Conservation (phyloP, 2,329 filamentous ascomycete species). For the Gyromitra esculenta region DNA sequence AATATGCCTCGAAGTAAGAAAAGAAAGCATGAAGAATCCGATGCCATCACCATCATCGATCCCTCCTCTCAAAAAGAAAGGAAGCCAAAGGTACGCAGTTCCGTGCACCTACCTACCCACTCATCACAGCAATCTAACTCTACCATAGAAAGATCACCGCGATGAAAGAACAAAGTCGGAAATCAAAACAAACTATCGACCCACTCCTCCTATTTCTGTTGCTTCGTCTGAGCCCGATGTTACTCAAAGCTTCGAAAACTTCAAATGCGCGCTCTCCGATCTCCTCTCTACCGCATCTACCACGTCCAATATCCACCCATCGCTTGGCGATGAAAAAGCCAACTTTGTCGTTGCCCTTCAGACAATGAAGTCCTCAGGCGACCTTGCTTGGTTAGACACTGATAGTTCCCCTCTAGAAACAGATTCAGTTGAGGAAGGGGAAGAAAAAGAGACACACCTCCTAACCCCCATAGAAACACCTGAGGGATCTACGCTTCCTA, state of each 20-base stretch:
- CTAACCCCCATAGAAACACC: conserved; percentile 8
- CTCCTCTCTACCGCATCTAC: conserved; percentile 48
- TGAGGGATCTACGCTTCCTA: conserved; percentile 13
- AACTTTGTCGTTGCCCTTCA: conserved; percentile 62
- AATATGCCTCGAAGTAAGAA: conserved; percentile 44
- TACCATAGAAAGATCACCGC: conserved; percentile 25
- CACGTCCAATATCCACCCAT: conserved; percentile 44
- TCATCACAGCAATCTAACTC: conserved; percentile 15
- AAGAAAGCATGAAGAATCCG: conserved; percentile 48
- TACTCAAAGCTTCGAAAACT: conserved; percentile 50
- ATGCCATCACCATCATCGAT: conserved; percentile 32
- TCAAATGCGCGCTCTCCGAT: conserved; percentile 53
- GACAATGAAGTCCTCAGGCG: conserved; percentile 64
- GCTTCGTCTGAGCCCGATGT: conserved; percentile 35
- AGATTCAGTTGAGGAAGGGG: conserved; percentile 17
- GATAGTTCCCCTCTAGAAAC: background rate
- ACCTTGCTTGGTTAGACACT: conserved; percentile 54
- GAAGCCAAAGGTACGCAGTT: conserved; percentile 34
- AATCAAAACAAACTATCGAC: background rate
- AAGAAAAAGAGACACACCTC: conserved; percentile 38
- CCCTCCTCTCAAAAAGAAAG: conserved; percentile 36
- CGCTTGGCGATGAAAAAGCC: conserved; percentile 54
- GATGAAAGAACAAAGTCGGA: conserved; percentile 19
- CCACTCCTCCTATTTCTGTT: background rate
- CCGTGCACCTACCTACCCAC: background rate